Conservation (phyloP, 2,329 filamentous ascomycete genomes). For the Alternaria brassicae region DNA sequence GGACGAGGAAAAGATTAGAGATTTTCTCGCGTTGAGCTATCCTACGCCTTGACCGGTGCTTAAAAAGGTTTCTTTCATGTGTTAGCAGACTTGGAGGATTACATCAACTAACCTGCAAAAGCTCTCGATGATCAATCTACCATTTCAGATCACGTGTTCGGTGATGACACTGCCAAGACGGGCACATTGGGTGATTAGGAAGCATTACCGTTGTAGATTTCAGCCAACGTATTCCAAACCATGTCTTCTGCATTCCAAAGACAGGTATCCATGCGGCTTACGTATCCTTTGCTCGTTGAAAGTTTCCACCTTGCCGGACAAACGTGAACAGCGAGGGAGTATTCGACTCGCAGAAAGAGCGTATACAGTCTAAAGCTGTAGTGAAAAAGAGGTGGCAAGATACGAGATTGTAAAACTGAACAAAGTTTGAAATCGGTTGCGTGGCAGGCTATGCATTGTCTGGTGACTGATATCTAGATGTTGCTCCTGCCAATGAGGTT, state of each 20-base stretch:
- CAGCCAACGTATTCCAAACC: neutral
- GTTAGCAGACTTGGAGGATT: neutral
- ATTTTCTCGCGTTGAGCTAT: conserved; percentile 44
- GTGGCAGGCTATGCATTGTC: neutral
- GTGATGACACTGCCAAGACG: neutral
- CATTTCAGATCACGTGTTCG: neutral
- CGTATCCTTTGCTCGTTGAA: neutral
- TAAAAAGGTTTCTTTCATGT: neutral
- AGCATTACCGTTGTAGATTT: neutral
- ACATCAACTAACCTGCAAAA: neutral
- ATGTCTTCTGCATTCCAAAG: neutral
- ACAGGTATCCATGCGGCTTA: neutral
- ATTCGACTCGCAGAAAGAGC: neutral
- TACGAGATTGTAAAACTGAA: neutral
- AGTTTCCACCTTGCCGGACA: neutral
- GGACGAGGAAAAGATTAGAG: conserved; percentile 55
- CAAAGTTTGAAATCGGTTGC: neutral
- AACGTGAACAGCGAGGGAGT: neutral
- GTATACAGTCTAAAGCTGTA: neutral
- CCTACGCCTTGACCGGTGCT: conserved; percentile 24
- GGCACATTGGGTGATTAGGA: neutral
- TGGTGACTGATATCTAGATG: neutral
- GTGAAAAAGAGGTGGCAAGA: neutral
- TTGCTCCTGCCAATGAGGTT: neutral
- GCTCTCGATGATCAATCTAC: neutral